Conservation (phyloP, 1,284 basidiomycete genomes). For the Apiotrichum sp. region DNA sequence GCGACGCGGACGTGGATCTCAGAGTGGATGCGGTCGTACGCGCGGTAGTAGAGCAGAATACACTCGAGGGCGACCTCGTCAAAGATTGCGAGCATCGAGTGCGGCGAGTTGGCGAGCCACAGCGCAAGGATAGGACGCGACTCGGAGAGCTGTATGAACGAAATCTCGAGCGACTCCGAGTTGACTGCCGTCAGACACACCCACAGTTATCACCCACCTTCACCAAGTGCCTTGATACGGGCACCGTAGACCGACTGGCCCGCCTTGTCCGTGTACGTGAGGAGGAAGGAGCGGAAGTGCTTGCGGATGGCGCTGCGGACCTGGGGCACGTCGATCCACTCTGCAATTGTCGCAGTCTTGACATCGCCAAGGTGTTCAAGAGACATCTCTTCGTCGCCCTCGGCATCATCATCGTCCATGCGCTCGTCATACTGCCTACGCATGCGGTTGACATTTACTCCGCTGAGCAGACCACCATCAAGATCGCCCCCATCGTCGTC, state of each 20-base stretch:
- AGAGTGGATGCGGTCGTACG: conserved; percentile 93
- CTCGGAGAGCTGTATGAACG: conserved; percentile 82
- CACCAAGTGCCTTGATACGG: conserved; percentile 86
- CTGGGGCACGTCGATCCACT: conserved; percentile 91
- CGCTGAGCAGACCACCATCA: conserved; percentile 53
- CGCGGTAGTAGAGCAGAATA: conserved; percentile 91
- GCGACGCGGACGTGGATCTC: conserved; percentile 97
- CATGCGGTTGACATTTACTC: conserved; percentile 65
- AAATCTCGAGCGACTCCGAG: conserved; percentile 94
- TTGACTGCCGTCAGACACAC: conserved; percentile 55
- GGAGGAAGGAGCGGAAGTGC: conserved; percentile 91
- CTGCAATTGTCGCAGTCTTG: conserved; percentile 91
- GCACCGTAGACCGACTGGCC: conserved; percentile 91
- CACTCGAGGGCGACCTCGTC: conserved; percentile 92
- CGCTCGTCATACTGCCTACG: conserved; percentile 84
- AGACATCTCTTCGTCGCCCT: conserved; percentile 84
- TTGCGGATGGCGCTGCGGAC: conserved; percentile 84
- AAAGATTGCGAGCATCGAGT: conserved; percentile 87
- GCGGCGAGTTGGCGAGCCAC: conserved; percentile 91
- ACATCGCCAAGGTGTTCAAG: conserved; percentile 95
- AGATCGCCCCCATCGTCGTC: conserved; percentile 59
- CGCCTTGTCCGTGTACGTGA: conserved; percentile 89
- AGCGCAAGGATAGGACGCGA: conserved; percentile 94
- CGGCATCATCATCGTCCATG: conserved; percentile 73
- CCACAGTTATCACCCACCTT: conserved; percentile 55